phyloP scores from a whole-genome alignment of 73 alveolate genomes.

The Tetrahymena borealis region DNA sequence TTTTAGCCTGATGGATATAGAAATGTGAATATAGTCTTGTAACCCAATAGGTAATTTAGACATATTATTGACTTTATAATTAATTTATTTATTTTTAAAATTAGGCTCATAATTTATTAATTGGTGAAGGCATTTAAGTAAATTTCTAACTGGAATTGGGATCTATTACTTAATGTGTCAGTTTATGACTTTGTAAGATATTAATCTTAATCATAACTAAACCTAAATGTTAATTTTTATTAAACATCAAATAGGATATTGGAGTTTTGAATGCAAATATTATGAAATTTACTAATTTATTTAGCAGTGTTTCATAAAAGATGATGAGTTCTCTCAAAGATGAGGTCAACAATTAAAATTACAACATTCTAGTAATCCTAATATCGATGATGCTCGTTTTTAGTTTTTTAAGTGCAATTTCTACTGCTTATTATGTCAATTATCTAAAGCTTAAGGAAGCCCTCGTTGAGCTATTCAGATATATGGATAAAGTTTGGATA shows the following conservation, averaged over 20 bases:
- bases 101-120: neutral
- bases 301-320: neutral
- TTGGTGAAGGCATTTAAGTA: neutral
- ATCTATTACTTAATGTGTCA: neutral
- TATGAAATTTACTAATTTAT: neutral
- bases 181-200: neutral
- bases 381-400: neutral
- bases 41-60: neutral
- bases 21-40: neutral
- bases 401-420: neutral
- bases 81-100: no score
- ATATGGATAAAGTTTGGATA: neutral
- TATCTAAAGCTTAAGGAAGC: neutral
- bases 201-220: neutral
- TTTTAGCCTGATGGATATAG: neutral
- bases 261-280: neutral
- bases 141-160: neutral
- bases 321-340: neutral
- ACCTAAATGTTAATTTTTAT: neutral
- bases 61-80: no score
- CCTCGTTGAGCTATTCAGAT: neutral
- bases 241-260: neutral
- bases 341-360: neutral
- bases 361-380: neutral
- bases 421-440: neutral